Conservation (phyloP, 305 asterid genomes). For the Petunia hybrid region DNA sequence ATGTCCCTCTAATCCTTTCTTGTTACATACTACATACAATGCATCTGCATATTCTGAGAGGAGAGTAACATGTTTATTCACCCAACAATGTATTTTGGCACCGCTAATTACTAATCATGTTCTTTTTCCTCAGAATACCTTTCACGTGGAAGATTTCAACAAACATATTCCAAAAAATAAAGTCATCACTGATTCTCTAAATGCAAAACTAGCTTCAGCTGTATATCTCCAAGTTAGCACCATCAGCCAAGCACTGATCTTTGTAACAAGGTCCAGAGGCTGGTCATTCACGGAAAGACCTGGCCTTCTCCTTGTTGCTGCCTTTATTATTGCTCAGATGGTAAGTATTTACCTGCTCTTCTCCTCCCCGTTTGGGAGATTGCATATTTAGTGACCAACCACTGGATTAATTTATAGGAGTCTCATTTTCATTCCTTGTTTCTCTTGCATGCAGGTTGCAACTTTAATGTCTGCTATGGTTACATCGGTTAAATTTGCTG, state of each 20-base stretch:
- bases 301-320: slow-evolving; percentile 64
- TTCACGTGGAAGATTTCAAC: slow-evolving; percentile 31
- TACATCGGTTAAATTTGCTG: slow-evolving; percentile 68
- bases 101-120: background rate
- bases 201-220: slow-evolving; percentile 47
- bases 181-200: slow-evolving; percentile 38
- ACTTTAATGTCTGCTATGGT: slow-evolving; percentile 82
- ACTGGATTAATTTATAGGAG: background rate
- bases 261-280: slow-evolving; percentile 86
- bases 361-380: background rate
- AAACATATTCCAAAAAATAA: slow-evolving; percentile 48
- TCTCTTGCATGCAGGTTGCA: slow-evolving; percentile 60
- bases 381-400: background rate
- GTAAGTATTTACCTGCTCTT: slow-evolving; percentile 41
- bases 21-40: slow-evolving; percentile 9
- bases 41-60: background rate
- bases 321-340: slow-evolving; percentile 80
- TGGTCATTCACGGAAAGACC: slow-evolving; percentile 91
- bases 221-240: slow-evolving; percentile 86
- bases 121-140: slow-evolving; percentile 25
- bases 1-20: background rate
- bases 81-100: background rate
- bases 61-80: background rate
- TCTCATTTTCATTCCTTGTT: background rate
- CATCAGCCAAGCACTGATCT: slow-evolving; percentile 83